Evolutionary conservation across 1,284 basidiomycete species (phyloP).

Genomic region (Ceratobasidium sp.): DNA sequence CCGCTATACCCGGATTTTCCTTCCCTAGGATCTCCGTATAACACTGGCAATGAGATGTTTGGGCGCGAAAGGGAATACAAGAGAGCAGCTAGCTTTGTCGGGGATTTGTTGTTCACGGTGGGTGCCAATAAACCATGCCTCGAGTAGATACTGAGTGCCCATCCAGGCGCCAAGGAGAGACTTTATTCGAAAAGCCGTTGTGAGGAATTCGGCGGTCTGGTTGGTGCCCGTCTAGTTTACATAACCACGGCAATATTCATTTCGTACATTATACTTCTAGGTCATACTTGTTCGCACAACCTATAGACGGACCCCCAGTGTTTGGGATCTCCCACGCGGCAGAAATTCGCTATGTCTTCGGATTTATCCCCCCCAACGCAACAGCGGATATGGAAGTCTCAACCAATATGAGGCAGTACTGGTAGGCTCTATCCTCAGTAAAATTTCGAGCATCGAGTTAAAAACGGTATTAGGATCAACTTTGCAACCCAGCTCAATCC

Average conservation of each 20-base stretch:
- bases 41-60: slow-evolving; percentile 30
- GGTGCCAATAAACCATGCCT: too few relatives aligned
- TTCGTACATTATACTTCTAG: not conserved
- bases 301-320: not conserved
- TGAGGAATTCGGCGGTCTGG: too few relatives aligned
- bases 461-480: not conserved
- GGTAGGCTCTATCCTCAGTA: not conserved
- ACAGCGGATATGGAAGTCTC: not conserved
- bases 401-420: not conserved
- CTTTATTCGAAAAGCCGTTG: not conserved
- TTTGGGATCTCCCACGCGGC: slow-evolving; percentile 1
- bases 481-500: not conserved
- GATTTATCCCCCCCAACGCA: not conserved
- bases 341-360: slow-evolving; percentile 4
- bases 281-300: slow-evolving; percentile 7
- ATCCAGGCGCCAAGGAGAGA: slow-evolving; percentile 3
- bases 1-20: slow-evolving; percentile 7
- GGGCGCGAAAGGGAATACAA: slow-evolving; percentile 23
- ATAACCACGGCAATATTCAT: not conserved
- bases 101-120: not conserved
- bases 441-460: too few relatives aligned
- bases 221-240: too few relatives aligned
- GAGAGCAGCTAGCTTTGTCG: slow-evolving; percentile 19
- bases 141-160: too few relatives aligned
- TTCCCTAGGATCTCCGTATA: slow-evolving; percentile 18